These are phyloP conservation scores for Candida endomychidarum DNA, from an alignment of 805 yeast genomes.

Conservation along the genomic window DNA sequence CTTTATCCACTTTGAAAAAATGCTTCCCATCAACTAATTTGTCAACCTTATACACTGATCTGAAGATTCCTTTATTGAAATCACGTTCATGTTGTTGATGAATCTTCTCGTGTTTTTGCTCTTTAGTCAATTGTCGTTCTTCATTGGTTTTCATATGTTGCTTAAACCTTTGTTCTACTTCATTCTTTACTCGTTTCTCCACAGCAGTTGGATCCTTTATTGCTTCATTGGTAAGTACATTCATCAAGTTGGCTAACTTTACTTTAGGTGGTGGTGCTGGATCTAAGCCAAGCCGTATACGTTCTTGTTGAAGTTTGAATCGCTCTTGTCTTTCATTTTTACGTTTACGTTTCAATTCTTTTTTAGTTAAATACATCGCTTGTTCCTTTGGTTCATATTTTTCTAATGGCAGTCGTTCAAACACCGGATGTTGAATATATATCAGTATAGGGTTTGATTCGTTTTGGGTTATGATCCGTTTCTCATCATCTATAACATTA, in stretches of 20 bases:
- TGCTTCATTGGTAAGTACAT: slow-evolving; percentile 79
- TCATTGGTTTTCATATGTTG: slow-evolving; percentile 63
- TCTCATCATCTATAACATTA: slow-evolving; percentile 25
- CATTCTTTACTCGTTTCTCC: slow-evolving; percentile 67
- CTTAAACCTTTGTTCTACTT: slow-evolving; percentile 60
- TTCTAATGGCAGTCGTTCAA: slow-evolving; percentile 60
- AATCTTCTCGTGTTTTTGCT: slow-evolving; percentile 53
- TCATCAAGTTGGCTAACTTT: slow-evolving; percentile 76
- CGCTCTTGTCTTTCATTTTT: slow-evolving; percentile 62
- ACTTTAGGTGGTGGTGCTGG: slow-evolving; percentile 91
- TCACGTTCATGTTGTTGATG: slow-evolving; percentile 46
- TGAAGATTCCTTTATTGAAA: slow-evolving; percentile 49
- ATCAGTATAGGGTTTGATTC: slow-evolving; percentile 54
- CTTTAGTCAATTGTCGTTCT: slow-evolving; percentile 59
- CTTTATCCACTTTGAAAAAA: slow-evolving; percentile 70
- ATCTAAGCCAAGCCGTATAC: slow-evolving; percentile 75
- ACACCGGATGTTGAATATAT: slow-evolving; percentile 84
- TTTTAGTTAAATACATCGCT: slow-evolving; percentile 66
- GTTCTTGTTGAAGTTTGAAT: slow-evolving; percentile 71
- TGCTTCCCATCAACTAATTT: slow-evolving; percentile 63
- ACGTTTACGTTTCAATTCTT: slow-evolving; percentile 72
- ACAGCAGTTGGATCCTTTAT: slow-evolving; percentile 86
- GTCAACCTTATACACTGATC: slow-evolving; percentile 60
- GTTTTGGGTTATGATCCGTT: slow-evolving; percentile 31
- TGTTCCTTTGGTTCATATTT: slow-evolving; percentile 38